Base-by-base conservation (phyloP, 2,329 filamentous ascomycete species). In the Cadophora luteo-olivacea region DNA sequence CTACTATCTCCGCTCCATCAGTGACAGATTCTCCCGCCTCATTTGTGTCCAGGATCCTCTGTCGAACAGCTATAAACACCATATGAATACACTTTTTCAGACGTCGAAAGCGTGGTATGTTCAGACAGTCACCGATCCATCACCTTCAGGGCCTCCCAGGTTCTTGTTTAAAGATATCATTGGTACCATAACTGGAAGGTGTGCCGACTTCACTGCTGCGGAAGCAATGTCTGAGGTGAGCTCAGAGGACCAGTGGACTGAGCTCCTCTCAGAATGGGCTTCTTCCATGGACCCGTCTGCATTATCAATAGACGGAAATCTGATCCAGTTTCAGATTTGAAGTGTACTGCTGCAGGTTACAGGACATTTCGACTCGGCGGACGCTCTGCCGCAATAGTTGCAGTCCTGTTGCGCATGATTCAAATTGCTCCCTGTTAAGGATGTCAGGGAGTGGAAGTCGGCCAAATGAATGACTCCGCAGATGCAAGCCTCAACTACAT, bases 131-230 rank as follows among this genome's bases (percentile, higher is more conserved):
- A 24, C 22, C 5, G 69, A 70, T 61, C 61, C 66, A 7, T 33
- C 49, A 7, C 45, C 41, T 5, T 66, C 24, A 87, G 45, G 66
- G 22, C 24, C 33, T 86, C 29, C 62, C 57, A 52, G 60, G 60
- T n/a, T 66, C 66, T 36, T 61, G 38, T 19, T 70, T 70, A 38
- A 66, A 62, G 65, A 55, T 66, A 32, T 68, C 70, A 22, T 51
- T 72, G 33, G 65, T 61, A 68, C 49, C n/a, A 63, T 72, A 4
- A 65, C 65, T 29, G 60, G 32, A n/a, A 25, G 61, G 11, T 72
- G 68, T 65, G 49, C 67, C 7, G 68, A 71, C 41, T 72, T 63
- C 25, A n/a, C 48, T 45, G 16, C 25, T 49, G 24, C n/a, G 16
- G 54, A 25, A 33, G 52, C 6, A 51, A 24, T 61, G 48, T 29